Evolutionary conservation across 345 rosid genomes (phyloP), one percentile per base, ranked within the genome.

Genomic region (Camelina neglecta): DNA sequence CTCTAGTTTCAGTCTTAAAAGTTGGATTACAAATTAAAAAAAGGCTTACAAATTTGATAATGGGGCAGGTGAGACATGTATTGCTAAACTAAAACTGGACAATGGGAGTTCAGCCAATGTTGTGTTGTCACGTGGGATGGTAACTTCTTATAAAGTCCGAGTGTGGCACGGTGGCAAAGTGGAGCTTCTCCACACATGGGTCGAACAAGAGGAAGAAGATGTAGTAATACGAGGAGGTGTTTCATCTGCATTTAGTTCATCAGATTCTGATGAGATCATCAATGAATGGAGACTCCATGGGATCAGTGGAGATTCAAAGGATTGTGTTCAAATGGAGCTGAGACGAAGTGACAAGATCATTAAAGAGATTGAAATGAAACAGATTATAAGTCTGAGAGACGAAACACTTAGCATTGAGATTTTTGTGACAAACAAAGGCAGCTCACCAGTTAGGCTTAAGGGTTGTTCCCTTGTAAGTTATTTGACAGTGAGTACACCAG

Each of bases 401-500:
- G 87, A 86, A 20, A 73, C 77, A 44, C 69, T 94, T n/a, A 88
- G 85, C 82, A 85, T 89, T 15, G 82, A 89, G 81, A 71, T 90
- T 48, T 59, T 35, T 3, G 82, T 92, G 69, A 71, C 85, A 8
- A 90, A 95, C 85, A 33, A 48, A 12, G 78, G 81, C 11, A 53
- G 81, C 29, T 83, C 86, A 62, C 67, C 88, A 0, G 71, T 88
- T 23, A 67, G 57, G 21, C 47, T 88, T 39, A 69, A 73, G n/a
- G 95, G 91, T 9, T 84, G 87, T 53, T 55, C 81, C n/a, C 81
- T 90, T 42, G 39, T 85, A 55, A 86, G 89, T 84, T 92, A 92
- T 74, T 81, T 95, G 13, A 89, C 89, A 47, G 96, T 90, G 49
- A 92, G 97, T 72, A 83, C 97, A 26, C 96, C 97, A 2, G 93